Conservation (phyloP, 2,329 filamentous ascomycete genomes). For the Fusarium nisikadoi region DNA sequence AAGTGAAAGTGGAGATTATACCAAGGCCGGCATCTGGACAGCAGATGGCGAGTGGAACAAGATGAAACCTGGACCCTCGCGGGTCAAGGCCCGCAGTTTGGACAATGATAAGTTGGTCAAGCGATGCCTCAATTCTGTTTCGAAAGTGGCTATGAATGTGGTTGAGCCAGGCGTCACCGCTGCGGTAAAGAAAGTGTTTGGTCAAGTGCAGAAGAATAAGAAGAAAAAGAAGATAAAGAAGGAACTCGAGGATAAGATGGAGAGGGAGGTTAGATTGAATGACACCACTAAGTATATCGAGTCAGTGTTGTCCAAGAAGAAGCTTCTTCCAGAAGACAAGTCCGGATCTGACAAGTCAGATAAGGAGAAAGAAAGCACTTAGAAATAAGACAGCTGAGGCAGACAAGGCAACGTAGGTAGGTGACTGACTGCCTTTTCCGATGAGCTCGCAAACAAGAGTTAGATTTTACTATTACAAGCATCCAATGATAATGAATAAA, state of each 20-base stretch:
- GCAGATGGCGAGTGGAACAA: constrained; percentile 71
- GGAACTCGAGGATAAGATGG: too few relatives aligned
- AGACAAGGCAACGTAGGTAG: background rate
- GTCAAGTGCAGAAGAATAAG: too few relatives aligned
- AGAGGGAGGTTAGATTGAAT: too few relatives aligned
- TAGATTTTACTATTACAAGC: background rate
- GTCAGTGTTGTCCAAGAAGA: too few relatives aligned
- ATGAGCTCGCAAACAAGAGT: background rate
- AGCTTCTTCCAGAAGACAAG: too few relatives aligned
- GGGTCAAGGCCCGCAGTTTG: constrained; percentile 48
- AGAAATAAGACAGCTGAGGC: background rate
- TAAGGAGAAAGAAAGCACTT: background rate
- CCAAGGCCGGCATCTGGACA: constrained; percentile 78
- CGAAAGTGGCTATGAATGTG: too few relatives aligned
- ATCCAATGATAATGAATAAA: background rate
- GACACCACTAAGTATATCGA: too few relatives aligned
- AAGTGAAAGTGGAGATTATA: constrained; percentile 74
- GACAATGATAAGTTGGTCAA: constrained; percentile 34
- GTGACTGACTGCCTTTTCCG: background rate
- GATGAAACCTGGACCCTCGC: constrained; percentile 72
- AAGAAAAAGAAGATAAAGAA: too few relatives aligned
- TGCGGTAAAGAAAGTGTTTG: too few relatives aligned
- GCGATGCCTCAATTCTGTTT: constrained; percentile 1
- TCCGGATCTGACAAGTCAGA: too few relatives aligned
- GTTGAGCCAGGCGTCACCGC: too few relatives aligned